These are phyloP conservation scores for Penicillium sp. DNA, from an alignment of 2,329 filamentous ascomycete species.

Conservation along the genomic window DNA sequence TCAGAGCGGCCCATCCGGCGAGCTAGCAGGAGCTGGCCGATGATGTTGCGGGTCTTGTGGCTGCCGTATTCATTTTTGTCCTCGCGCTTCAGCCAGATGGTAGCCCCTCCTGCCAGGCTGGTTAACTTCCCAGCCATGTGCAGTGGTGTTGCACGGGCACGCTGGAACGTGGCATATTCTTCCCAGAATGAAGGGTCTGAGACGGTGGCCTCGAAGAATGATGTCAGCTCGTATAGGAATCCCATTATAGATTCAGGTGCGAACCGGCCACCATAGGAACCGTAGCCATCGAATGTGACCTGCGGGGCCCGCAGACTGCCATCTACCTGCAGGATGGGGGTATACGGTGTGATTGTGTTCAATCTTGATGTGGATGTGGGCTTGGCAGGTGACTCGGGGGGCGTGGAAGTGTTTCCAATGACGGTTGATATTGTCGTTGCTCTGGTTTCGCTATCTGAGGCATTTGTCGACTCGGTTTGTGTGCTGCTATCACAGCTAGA, in stretches of 20 bases:
- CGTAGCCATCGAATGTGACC: conserved; percentile 26
- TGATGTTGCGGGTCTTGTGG: conserved; percentile 26
- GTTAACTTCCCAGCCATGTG: conserved; percentile 22
- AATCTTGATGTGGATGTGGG: neutral
- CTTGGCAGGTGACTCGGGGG: conserved; percentile 12
- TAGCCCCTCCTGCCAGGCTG: conserved; percentile 19
- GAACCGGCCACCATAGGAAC: conserved; percentile 29
- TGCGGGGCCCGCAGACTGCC: conserved; percentile 22
- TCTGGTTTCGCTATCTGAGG: conserved; percentile 17
- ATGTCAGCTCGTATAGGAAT: conserved; percentile 27
- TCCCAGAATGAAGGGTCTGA: conserved; percentile 30
- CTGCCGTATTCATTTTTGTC: conserved; percentile 26
- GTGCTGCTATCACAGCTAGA: conserved; percentile 13
- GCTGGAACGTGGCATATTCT: conserved; percentile 26
- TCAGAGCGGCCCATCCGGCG: conserved; percentile 25
- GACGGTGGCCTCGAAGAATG: conserved; percentile 25
- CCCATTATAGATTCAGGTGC: conserved; percentile 31
- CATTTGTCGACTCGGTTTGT: conserved; percentile 4
- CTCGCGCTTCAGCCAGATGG: conserved; percentile 30
- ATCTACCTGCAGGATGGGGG: conserved; percentile 24
- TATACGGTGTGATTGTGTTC: conserved; percentile 18
- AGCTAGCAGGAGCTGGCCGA: conserved; percentile 25
- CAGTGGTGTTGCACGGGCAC: conserved; percentile 19
- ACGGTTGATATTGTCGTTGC: conserved; percentile 15
- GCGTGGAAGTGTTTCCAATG: conserved; percentile 13